Percentiles rank a stretch among this genome's conserved stretches.
Conservation (phyloP, 2,329 filamentous ascomycete genomes). For the Hypoxylon sp. region DNA sequence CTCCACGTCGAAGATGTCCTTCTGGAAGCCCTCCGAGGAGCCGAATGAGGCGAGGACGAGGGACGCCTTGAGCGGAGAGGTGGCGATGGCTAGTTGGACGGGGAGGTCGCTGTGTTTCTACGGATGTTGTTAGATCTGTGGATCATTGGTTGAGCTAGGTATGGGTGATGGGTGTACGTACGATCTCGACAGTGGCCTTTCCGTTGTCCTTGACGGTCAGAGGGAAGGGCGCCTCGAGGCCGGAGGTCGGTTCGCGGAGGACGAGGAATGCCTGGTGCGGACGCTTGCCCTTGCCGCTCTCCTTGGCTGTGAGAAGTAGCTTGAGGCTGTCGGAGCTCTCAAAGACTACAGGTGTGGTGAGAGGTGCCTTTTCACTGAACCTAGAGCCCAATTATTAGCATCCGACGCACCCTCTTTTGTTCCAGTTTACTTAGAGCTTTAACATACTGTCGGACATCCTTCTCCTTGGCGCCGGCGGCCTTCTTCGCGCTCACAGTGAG, state of each 20-base stretch:
- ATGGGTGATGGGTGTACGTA: slow-evolving; percentile 63
- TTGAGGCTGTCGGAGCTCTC: slow-evolving; percentile 82
- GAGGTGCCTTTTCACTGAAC: slow-evolving; percentile 70
- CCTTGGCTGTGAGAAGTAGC: slow-evolving; percentile 84
- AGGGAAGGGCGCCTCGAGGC: slow-evolving; percentile 89
- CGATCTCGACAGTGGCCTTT: slow-evolving; percentile 87
- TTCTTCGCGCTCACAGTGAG: slow-evolving; percentile 78
- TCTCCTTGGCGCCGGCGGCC: slow-evolving; percentile 73
- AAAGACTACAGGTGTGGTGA: slow-evolving; percentile 76
- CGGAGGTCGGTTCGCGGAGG: slow-evolving; percentile 79
- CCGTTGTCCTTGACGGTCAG: slow-evolving; percentile 88
- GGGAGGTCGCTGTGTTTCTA: slow-evolving; percentile 93
- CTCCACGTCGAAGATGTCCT: slow-evolving; percentile 79
- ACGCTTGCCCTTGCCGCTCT: slow-evolving; percentile 82
- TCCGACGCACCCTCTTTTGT: not conserved
- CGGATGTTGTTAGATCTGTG: slow-evolving; percentile 39
- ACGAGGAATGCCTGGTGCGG: slow-evolving; percentile 96
- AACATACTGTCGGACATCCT: slow-evolving; percentile 63
- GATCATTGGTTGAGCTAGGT: too few relatives aligned
- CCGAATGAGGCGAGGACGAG: slow-evolving; percentile 92
- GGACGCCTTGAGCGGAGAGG: slow-evolving; percentile 80
- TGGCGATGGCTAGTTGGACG: slow-evolving; percentile 79
- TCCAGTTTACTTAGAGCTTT: not conserved
- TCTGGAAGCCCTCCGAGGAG: slow-evolving; percentile 75
- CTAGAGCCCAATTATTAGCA: slow-evolving; percentile 59